Evolutionary conservation across 306 rosid species (phyloP), one percentile per base, ranked within the genome.

Genomic region (Inga laurina): DNA sequence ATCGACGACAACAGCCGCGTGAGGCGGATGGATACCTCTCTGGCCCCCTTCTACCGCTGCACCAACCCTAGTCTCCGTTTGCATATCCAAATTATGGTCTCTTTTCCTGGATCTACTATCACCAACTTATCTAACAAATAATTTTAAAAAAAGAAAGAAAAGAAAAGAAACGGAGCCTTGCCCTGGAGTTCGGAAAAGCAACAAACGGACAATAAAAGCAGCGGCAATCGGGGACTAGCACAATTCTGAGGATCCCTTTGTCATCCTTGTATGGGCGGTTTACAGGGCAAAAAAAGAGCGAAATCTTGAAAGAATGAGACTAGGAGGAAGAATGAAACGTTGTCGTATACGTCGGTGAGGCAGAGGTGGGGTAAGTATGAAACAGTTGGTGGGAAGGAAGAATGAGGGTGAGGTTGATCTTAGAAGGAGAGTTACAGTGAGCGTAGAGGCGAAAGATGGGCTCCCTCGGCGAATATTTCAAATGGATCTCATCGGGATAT

Each of bases 51-150:
- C 92, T 19, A 90, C 92, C 83, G 85, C 90, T 56, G 88, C 91
- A 19, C 92, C 91, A 82, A 92, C 97, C 88, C 95, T 90, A 51
- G 98, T 93, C 83, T 96, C 98, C 89, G 96, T 91, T 87, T 94
- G 98, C 99, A 96, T 96, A 72, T 82, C 72, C 24, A 39, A 73
- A 0, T 37, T 16, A 45, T 74, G 62, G 16, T 51, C 21, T 67
- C 71, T n/a, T 56, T 16, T 7, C 37, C 19, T 44, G 43, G 19
- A 66, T 22, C 13, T 14, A 45, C n/a, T 39, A 34, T 57, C 8
- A 56, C 35, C 78, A 27, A 34, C 22, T 79, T 46, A 81, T 56
- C 51, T 78, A 79, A 48, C 67, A 56, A 21, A 56, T 7, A 56
- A 56, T 18, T 18, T 37, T 0, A 37, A 37, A 37, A 37, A 32